A percentile compares a stretch with the other conserved stretches of the same genome.
Evolutionary conservation across 129 eudicot species (phyloP).

Genomic region (Tagetes erecta): DNA sequence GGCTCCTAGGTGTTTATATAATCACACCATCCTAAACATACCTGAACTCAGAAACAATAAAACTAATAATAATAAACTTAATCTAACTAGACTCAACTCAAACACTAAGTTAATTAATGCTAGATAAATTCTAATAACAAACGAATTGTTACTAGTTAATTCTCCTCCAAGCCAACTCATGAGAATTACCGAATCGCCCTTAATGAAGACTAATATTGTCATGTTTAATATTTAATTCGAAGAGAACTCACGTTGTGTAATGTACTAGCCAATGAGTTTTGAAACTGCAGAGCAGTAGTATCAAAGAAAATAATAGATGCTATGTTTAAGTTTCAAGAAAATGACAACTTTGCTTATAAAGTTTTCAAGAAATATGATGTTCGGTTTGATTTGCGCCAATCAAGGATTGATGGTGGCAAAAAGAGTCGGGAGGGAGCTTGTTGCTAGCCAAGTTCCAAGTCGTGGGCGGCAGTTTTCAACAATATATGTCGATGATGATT

Average conservation of each 20-base stretch:
- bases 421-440: conserved; percentile 6
- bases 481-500: conserved; percentile 33
- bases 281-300: background rate
- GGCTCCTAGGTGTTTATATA: too few species aligned
- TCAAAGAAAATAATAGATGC: background rate
- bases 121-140: too few species aligned
- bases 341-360: conserved; percentile 15
- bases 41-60: too few species aligned
- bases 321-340: conserved; percentile 24
- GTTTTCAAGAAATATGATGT: conserved; percentile 19
- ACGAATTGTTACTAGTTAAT: too few species aligned
- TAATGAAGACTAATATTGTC: too few species aligned
- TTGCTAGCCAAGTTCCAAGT: conserved; percentile 21
- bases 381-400: background rate
- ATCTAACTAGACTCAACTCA: too few species aligned
- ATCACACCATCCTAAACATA: too few species aligned
- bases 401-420: background rate
- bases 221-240: conserved; percentile 14
- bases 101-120: too few species aligned
- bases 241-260: conserved; percentile 45
- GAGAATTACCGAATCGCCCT: too few species aligned
- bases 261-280: conserved; percentile 26
- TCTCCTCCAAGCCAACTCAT: too few species aligned
- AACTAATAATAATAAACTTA: too few species aligned
- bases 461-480: conserved; percentile 43